Conservation (phyloP, 345 rosid species). For the Rhodamnia argentea region DNA sequence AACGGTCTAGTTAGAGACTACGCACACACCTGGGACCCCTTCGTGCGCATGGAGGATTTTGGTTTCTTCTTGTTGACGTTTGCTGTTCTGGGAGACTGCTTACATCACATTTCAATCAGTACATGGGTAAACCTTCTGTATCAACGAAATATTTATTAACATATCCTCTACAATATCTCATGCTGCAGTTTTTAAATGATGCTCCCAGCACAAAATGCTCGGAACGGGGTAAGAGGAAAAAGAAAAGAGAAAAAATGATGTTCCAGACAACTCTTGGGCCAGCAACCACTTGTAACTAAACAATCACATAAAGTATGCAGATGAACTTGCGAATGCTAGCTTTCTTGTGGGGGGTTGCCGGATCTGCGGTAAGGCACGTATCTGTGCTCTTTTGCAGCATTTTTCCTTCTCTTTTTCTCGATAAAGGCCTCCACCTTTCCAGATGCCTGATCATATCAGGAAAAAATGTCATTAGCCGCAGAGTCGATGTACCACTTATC, state of each 20-base stretch:
- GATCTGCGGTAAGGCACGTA: constrained; percentile 76
- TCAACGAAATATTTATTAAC: not conserved
- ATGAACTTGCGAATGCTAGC: constrained; percentile 1
- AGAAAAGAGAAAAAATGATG: not conserved
- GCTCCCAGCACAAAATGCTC: not conserved
- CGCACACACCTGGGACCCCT: not conserved
- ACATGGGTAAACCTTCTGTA: not conserved
- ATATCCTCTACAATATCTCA: not conserved
- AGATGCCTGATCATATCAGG: constrained; percentile 29
- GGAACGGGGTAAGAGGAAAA: not conserved
- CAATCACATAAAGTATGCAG: not conserved
- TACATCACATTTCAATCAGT: not conserved
- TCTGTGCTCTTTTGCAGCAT: constrained; percentile 85
- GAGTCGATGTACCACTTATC: not conserved
- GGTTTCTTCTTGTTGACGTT: not conserved
- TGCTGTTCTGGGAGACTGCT: not conserved
- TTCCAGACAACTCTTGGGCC: not conserved
- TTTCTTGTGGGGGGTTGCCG: constrained; percentile 12
- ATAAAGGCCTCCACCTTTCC: constrained; percentile 76
- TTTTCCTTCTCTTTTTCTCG: constrained; percentile 78
- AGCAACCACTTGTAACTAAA: not conserved
- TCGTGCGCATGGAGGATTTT: not conserved
- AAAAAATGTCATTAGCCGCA: not conserved
- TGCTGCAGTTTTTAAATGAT: not conserved
- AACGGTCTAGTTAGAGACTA: not conserved